These are phyloP conservation scores for Stylonectria norvegica DNA, from an alignment of 2,329 filamentous ascomycete species.

Conservation along the genomic window DNA sequence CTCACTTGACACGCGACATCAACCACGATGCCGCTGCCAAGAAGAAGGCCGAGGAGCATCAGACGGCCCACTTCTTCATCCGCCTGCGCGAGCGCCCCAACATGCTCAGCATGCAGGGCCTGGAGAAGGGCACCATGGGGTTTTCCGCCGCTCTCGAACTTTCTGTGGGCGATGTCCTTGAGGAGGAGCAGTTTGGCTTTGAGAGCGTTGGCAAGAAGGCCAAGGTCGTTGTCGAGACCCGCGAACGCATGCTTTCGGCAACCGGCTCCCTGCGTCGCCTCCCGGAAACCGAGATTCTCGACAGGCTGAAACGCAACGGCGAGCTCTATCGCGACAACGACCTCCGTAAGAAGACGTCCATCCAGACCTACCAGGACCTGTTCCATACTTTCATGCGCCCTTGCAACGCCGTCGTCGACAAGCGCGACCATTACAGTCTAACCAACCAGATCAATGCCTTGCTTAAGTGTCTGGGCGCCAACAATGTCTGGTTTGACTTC, in stretches of 20 bases:
- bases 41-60: slow-evolving; percentile 42
- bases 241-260: slow-evolving; percentile 53
- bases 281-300: slow-evolving; percentile 55
- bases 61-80: slow-evolving; percentile 56
- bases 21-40: slow-evolving; percentile 44
- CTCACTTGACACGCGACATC: slow-evolving; percentile 54
- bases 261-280: slow-evolving; percentile 54
- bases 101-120: slow-evolving; percentile 69
- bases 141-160: slow-evolving; percentile 67
- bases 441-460: slow-evolving; percentile 68
- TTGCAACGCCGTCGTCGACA: slow-evolving; percentile 53
- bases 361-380: slow-evolving; percentile 60
- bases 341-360: slow-evolving; percentile 47
- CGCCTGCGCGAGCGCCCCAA: slow-evolving; percentile 61
- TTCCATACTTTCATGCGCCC: slow-evolving; percentile 59
- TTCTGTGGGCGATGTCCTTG: slow-evolving; percentile 60
- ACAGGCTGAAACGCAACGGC: slow-evolving; percentile 55
- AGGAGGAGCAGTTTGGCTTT: slow-evolving; percentile 60
- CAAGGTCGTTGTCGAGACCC: slow-evolving; percentile 53
- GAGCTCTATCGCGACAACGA: slow-evolving; percentile 53
- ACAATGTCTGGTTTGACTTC: slow-evolving; percentile 72
- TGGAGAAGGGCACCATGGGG: slow-evolving; percentile 68
- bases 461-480: slow-evolving; percentile 60
- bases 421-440: slow-evolving; percentile 58
- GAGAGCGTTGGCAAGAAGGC: slow-evolving; percentile 53